Conservation (phyloP, 441 rosid genomes). For the Adansonia grandidieri region DNA sequence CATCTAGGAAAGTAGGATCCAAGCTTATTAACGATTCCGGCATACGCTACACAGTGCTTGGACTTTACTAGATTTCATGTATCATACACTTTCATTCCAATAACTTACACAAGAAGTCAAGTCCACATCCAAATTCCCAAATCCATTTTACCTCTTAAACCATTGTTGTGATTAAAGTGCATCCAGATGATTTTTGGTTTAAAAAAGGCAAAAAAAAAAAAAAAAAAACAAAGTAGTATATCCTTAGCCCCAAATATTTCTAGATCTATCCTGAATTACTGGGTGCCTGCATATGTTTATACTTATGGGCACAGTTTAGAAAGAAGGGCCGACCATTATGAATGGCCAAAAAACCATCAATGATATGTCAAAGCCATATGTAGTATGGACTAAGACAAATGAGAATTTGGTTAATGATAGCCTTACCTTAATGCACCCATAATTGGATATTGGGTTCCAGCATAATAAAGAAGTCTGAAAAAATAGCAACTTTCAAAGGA, state of each 20-base stretch:
- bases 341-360: slow-evolving; percentile 6
- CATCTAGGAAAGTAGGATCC: neutral
- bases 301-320: neutral
- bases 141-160: neutral
- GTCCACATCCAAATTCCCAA: neutral
- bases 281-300: neutral
- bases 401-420: neutral
- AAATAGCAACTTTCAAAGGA: slow-evolving; percentile 79
- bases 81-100: neutral
- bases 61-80: neutral
- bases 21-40: neutral
- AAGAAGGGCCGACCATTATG: neutral
- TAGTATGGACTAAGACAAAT: neutral
- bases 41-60: neutral
- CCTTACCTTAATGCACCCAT: slow-evolving; percentile 92
- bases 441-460: slow-evolving; percentile 92
- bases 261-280: neutral
- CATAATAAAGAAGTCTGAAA: slow-evolving; percentile 91
- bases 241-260: neutral
- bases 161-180: neutral
- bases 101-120: neutral
- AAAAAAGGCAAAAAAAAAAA: neutral
- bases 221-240: neutral
- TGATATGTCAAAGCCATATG: neutral
- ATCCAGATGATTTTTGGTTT: neutral